Base-by-base conservation (phyloP, 2,329 filamentous ascomycete species). In the Colletotrichum chlorophyti region DNA sequence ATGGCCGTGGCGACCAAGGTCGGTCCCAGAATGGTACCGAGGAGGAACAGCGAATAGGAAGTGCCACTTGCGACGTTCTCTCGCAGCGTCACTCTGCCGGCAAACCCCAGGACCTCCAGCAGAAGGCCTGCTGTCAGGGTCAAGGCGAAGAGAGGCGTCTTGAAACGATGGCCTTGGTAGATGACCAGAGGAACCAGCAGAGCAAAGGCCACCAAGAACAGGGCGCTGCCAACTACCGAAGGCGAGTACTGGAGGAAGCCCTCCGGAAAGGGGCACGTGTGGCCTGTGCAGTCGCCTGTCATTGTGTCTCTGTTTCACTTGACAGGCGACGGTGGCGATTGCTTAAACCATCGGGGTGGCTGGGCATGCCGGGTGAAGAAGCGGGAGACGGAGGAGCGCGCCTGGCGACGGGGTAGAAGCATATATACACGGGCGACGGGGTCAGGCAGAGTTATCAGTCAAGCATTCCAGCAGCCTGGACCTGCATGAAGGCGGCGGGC, bases 1-100 rank as follows among this genome's bases (percentile, higher is more conserved):
- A 81, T 67, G 23, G 79, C 75, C 10, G 72, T 69, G 10, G 73
- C 74, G 60, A 82, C 73, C 34, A 81, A 69, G 3, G 75, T 77
- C 14, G 81, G 78, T 1, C 79, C 81, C 31, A 80, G 65, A 17
- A 78, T 68, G 2, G 79, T 81, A 15, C 81, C 80, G 11, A 80
- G 62, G 27, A 83, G 65, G 53, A 72, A 81, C 5, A 83, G 62
- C 10, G 74, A 67, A 60, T 82, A 81, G 55, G 69, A 74, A 3
- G 67, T 65, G 43, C 70, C 68, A 57, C 67, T 73, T 34, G 69
- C 67, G 8, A 66, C 65, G 24, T 71, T 63, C 7, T 64, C 66
- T 37, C 71, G 70, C 11, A 82, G 71, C 26, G 82, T 65, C 6
- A 83, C 53, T 32, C 77, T 74, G 4, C 78, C 80, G 12, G 75